A percentile compares a stretch with the other conserved stretches of the same genome.
phyloP scores from a whole-genome alignment of 192 early-diverging fungal genomes.

The Backusella luteola region DNA sequence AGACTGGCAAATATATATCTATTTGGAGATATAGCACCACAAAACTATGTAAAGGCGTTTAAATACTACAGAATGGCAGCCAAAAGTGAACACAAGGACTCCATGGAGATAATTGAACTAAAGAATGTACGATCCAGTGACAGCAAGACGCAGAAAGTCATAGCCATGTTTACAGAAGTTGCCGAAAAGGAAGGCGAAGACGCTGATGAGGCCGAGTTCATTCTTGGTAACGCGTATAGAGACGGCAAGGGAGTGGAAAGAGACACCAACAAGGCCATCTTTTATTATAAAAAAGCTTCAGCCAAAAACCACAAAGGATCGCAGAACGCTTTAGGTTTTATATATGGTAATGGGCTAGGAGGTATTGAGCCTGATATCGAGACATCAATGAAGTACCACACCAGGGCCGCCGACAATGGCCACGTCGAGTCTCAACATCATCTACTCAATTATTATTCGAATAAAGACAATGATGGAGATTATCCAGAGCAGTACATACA shows the following conservation, averaged over 20 bases:
- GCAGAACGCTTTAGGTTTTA: not conserved
- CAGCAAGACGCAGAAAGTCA: not conserved
- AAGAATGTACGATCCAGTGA: not conserved
- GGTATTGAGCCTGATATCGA: not conserved
- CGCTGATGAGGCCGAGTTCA: not conserved
- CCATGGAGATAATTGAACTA: not conserved
- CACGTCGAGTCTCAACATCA: not conserved
- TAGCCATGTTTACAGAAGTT: not conserved
- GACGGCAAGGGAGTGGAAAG: not conserved
- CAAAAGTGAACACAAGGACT: not conserved
- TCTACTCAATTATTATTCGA: not conserved
- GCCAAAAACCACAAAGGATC: not conserved
- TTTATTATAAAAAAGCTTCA: not conserved
- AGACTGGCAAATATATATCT: not conserved
- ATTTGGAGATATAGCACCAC: not conserved
- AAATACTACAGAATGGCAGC: conserved; percentile 1
- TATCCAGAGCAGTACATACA: not conserved
- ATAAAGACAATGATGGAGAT: not conserved
- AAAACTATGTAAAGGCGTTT: not conserved
- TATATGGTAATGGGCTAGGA: not conserved
- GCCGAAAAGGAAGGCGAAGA: not conserved
- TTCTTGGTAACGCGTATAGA: not conserved
- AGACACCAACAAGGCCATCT: not conserved
- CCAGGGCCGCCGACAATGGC: not conserved
- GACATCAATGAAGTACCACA: not conserved